Conservation (phyloP, 2,329 filamentous ascomycete species). For the Paracoccidioides brasiliensis region DNA sequence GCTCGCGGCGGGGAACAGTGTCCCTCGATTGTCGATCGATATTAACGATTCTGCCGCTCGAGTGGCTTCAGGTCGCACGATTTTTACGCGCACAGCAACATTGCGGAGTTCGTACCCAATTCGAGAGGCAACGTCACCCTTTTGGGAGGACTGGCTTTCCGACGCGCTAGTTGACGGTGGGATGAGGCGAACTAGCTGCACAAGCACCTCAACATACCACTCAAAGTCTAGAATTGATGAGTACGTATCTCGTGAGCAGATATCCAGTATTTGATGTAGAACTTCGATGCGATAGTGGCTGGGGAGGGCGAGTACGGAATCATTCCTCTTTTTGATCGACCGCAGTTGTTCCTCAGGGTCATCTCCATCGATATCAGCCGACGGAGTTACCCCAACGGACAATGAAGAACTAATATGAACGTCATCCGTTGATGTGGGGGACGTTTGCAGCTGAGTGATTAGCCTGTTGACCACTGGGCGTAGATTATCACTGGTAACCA, state of each 20-base stretch:
- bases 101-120: constrained; percentile 83
- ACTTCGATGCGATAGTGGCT: constrained; percentile 78
- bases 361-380: constrained; percentile 45
- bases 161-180: constrained; percentile 18
- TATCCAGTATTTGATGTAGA: constrained; percentile 67
- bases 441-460: constrained; percentile 66
- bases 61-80: constrained; percentile 65
- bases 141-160: constrained; percentile 10
- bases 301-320: constrained; percentile 51
- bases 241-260: constrained; percentile 86
- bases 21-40: constrained; percentile 44
- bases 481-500: constrained; percentile 82
- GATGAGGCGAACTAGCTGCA: constrained; percentile 62
- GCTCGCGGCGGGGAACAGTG: constrained; percentile 41
- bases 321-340: constrained; percentile 39
- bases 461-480: constrained; percentile 72
- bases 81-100: constrained; percentile 80
- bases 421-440: constrained; percentile 42
- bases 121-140: constrained; percentile 19
- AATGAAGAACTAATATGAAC: constrained; percentile 27
- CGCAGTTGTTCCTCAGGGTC: constrained; percentile 42
- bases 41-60: constrained; percentile 68
- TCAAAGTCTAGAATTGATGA: constrained; percentile 79
- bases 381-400: constrained; percentile 32
- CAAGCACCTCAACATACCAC: constrained; percentile 88